Conservation (phyloP, 805 yeast genomes). For the Sugiyamaella smithiae region DNA sequence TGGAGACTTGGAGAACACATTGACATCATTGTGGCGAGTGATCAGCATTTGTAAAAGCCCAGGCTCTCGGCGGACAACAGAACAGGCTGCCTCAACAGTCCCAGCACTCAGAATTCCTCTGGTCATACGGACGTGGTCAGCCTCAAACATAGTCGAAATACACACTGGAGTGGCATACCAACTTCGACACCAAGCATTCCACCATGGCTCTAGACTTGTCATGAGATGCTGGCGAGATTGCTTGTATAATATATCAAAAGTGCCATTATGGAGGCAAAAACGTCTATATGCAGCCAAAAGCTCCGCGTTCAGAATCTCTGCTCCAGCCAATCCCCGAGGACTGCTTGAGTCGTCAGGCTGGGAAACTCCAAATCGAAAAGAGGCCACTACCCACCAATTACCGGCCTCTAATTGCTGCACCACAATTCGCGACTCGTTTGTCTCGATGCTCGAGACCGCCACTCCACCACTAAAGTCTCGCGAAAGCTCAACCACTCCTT, state of each 20-base stretch:
- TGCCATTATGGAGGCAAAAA: constrained; percentile 37
- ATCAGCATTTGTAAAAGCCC: constrained; percentile 23
- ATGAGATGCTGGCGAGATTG: constrained; percentile 7
- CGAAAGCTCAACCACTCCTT: constrained; percentile 37
- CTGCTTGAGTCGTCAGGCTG: constrained; percentile 20
- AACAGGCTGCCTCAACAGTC: constrained; percentile 21
- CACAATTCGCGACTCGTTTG: constrained; percentile 35
- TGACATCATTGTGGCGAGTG: constrained; percentile 18
- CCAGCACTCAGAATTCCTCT: constrained; percentile 19
- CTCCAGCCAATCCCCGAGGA: constrained; percentile 30
- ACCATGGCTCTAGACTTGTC: constrained; percentile 22
- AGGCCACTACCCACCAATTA: constrained; percentile 36
- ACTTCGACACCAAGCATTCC: constrained; percentile 22
- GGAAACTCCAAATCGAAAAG: constrained; percentile 11
- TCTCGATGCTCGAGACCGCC: constrained; percentile 31
- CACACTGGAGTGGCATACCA: constrained; percentile 23
- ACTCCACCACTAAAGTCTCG: constrained; percentile 24
- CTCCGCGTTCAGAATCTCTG: constrained; percentile 35
- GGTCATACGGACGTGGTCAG: constrained; percentile 18
- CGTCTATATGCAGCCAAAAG: constrained; percentile 34
- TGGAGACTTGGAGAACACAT: background rate
- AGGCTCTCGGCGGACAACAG: constrained; percentile 15
- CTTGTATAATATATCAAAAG: constrained; percentile 20
- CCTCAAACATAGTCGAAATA: constrained; percentile 9
- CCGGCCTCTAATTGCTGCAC: constrained; percentile 28